phyloP scores from a whole-genome alignment of 768 basidiomycete genomes.

The Mrakia blollopis region DNA sequence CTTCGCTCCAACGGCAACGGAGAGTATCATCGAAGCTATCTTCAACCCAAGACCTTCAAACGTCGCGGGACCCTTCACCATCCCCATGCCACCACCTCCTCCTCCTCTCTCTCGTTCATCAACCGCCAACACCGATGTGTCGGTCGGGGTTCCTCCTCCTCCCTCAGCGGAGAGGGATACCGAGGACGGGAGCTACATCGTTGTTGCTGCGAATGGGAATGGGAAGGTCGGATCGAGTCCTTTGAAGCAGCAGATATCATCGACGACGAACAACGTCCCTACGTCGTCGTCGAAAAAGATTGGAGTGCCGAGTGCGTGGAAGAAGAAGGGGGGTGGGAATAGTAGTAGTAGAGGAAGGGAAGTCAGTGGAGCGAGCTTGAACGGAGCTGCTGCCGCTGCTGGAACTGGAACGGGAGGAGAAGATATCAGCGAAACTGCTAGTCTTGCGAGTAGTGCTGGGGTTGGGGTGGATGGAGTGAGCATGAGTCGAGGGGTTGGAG shows the following conservation, averaged over 20 bases:
- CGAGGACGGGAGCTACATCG: background rate
- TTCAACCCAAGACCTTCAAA: conserved; percentile 58
- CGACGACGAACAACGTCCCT: background rate
- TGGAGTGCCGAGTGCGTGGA: conserved; percentile 1
- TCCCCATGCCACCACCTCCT: background rate
- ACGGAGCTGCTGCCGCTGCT: background rate
- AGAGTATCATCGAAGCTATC: conserved; percentile 68
- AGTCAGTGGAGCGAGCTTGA: too few relatives aligned
- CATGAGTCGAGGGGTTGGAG: too few relatives aligned
- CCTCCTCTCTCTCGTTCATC: background rate
- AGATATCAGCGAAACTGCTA: background rate
- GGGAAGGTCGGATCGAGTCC: background rate
- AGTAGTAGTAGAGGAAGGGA: background rate
- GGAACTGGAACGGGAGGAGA: too few relatives aligned
- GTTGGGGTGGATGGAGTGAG: background rate
- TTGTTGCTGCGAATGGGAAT: background rate
- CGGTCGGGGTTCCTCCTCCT: too few relatives aligned
- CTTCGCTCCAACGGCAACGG: conserved; percentile 52
- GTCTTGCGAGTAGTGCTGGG: background rate
- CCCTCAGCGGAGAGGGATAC: too few relatives aligned
- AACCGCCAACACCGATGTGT: background rate
- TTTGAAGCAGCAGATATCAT: background rate
- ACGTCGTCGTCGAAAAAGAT: background rate
- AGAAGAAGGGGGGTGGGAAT: background rate
- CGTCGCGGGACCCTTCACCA: background rate